These are phyloP conservation scores for Nelumbo lutea DNA, from an alignment of 164 flowering plant genomes.

Conservation along the genomic window DNA sequence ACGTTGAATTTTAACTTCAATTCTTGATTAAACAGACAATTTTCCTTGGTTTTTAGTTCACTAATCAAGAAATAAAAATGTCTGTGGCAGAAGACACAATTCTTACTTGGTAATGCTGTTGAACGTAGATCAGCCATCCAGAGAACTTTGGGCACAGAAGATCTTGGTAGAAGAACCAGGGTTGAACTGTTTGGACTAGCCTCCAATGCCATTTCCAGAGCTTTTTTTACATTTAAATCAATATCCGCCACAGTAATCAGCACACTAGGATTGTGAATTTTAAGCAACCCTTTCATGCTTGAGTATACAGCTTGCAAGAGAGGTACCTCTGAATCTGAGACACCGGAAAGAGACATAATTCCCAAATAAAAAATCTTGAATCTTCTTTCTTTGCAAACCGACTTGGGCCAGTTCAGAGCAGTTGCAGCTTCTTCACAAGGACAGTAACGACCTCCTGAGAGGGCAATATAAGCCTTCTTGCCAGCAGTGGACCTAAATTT, in stretches of 20 bases:
- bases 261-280: conserved; percentile 84
- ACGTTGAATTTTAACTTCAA: neutral
- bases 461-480: conserved; percentile 81
- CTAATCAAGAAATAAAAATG: neutral
- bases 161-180: conserved; percentile 59
- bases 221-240: conserved; percentile 66
- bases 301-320: conserved; percentile 76
- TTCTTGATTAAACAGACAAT: neutral
- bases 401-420: conserved; percentile 75
- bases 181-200: conserved; percentile 38
- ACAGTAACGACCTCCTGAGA: conserved; percentile 81
- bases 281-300: conserved; percentile 84
- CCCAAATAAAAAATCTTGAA: conserved; percentile 89
- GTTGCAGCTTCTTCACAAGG: conserved; percentile 84
- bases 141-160: conserved; percentile 68
- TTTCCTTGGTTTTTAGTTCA: neutral
- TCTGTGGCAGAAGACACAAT: neutral
- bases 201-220: conserved; percentile 76
- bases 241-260: conserved; percentile 65
- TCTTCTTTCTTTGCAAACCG: conserved; percentile 75
- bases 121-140: conserved; percentile 96
- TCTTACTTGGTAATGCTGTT: conserved; percentile 90
- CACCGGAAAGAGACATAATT: conserved; percentile 45
- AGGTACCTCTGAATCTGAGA: conserved; percentile 81
- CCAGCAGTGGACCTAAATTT: conserved; percentile 79